Conservation (phyloP, 352 stramenopile species). For the Pythium biforme region DNA sequence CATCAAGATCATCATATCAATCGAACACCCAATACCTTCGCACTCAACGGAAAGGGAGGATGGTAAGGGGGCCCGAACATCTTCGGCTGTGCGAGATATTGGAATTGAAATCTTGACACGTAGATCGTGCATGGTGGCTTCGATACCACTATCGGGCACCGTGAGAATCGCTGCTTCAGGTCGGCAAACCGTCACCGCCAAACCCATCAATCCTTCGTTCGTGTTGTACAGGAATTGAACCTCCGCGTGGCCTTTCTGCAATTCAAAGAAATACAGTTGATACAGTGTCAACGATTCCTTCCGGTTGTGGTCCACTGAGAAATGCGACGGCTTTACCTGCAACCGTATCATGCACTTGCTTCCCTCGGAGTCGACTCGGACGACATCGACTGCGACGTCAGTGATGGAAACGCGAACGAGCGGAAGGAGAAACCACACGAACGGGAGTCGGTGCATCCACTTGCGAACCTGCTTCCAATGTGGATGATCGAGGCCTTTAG, state of each 20-base stretch:
- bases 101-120: conserved; percentile 2
- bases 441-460: conserved; percentile 43
- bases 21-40: neutral
- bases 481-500: conserved; percentile 39
- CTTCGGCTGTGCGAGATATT: conserved; percentile 2
- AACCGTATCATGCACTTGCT: neutral
- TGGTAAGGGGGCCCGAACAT: conserved; percentile 15
- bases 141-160: neutral
- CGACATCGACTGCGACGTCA: conserved; percentile 38
- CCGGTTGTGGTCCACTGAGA: too few relatives aligned
- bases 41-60: conserved; percentile 4
- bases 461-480: conserved; percentile 32
- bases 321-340: neutral
- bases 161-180: neutral
- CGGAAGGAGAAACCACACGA: conserved; percentile 39
- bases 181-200: conserved; percentile 5
- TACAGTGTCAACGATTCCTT: too few relatives aligned
- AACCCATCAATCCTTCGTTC: conserved; percentile 2
- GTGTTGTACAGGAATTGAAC: neutral
- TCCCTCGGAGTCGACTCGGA: conserved; percentile 12
- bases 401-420: conserved; percentile 31
- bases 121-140: neutral
- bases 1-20: conserved; percentile 7
- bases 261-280: neutral
- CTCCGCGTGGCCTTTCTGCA: neutral